Evolutionary conservation across 2,329 filamentous ascomycete genomes (phyloP), one percentile per base, ranked within the genome.

Genomic region (Paecilomyces dactylethromorphus): DNA sequence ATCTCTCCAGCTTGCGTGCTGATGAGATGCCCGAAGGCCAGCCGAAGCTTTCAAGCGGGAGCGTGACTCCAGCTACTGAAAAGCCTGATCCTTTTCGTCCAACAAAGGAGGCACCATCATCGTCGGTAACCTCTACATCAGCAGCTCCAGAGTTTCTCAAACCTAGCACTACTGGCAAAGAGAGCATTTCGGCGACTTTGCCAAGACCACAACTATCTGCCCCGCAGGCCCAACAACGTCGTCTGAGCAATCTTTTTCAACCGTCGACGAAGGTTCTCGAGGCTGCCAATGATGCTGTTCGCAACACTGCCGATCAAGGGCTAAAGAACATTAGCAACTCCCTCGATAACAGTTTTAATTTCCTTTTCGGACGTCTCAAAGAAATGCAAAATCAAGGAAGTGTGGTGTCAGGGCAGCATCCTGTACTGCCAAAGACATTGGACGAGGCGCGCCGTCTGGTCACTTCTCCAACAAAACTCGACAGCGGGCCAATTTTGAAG

Each of bases 361-460:
- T 97, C 71, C 79, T 99, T 24, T 86, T 99, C 57, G 93, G 93
- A 15, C 90, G 92, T 65, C 81, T 97, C 21, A 91, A 89, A 62
- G 92, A 96, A 60, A 64, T 76, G 54, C 75, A 77, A 56, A 86
- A 65, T 77, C 85, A 73, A 68, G 74, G 62, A 68, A 70, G 70
- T 18, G 68, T 29, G 7, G 26, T 7, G 7, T 7, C 26, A 29
- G 26, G 68, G n/a, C 58, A 57, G 35, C 66, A 58, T 22, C 76
- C 85, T 6, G 69, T 81, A 49, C 82, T 96, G 0, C 94, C 94
- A 1, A 93, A 91, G 68, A 99, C 94, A 1, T 79, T 99, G 0
- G 94, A 96, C 66, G 94, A 99, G 68, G 94, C 93, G 15, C 84
- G 92, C 53, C 93, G 92, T 71, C 83, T 99, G 11, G 89, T 99